Evolutionary conservation across 1,139 yeast species (phyloP).

Genomic region (Nakaseomyces uthaithaninus): DNA sequence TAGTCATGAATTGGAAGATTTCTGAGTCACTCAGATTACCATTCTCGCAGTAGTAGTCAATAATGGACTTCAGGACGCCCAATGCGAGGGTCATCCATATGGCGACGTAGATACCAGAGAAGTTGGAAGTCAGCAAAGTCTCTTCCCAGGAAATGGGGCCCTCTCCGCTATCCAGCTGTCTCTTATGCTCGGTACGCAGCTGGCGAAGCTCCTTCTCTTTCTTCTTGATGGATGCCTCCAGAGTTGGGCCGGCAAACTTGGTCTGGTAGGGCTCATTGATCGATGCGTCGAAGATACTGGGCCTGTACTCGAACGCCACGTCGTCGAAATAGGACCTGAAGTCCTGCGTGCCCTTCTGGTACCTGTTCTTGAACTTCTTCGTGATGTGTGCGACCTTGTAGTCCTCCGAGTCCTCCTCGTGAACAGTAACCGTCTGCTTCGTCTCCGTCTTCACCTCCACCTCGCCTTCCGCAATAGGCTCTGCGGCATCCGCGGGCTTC

Average conservation of each 20-base stretch:
- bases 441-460: constrained; percentile 1
- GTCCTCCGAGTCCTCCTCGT: constrained; percentile 4
- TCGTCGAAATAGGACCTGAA: constrained; percentile 39
- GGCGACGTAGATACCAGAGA: constrained; percentile 58
- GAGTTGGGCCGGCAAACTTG: constrained; percentile 27
- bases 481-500: constrained; percentile 1
- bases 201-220: constrained; percentile 14
- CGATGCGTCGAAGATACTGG: constrained; percentile 44
- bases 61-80: constrained; percentile 41
- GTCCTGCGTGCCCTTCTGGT: constrained; percentile 13
- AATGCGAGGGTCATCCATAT: constrained; percentile 62
- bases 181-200: constrained; percentile 5
- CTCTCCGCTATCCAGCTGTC: constrained; percentile 22
- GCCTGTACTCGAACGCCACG: constrained; percentile 37
- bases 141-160: constrained; percentile 20
- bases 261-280: constrained; percentile 30
- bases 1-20: constrained; percentile 41
- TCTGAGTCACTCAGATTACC: constrained; percentile 40
- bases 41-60: constrained; percentile 36
- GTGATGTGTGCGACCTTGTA: constrained; percentile 3
- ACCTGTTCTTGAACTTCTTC: constrained; percentile 11
- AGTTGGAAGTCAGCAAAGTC: constrained; percentile 25
- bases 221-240: constrained; percentile 21
- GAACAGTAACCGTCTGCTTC: constrained; percentile 7
- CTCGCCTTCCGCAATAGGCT: not conserved